Evolutionary conservation across 192 early-diverging fungal genomes (phyloP).

Genomic region (Nowakowskiella sp.): DNA sequence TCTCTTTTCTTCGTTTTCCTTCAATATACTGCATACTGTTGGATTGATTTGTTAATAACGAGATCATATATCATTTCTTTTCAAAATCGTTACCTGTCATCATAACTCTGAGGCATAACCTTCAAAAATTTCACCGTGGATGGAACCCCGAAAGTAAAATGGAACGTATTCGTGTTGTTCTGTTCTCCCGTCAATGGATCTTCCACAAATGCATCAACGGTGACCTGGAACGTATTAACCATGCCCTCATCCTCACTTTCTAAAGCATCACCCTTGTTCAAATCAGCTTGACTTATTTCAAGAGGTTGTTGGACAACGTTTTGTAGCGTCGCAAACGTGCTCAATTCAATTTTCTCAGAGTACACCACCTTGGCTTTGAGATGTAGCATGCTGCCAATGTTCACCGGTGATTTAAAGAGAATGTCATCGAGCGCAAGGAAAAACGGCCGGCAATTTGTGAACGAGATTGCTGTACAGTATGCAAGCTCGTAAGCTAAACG

Average conservation of each 20-base stretch:
- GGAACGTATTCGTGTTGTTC: slow-evolving; percentile 79
- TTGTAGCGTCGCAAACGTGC: slow-evolving; percentile 56
- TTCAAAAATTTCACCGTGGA: slow-evolving; percentile 32
- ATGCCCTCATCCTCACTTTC: neutral
- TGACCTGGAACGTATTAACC: slow-evolving; percentile 19
- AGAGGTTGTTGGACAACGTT: slow-evolving; percentile 27
- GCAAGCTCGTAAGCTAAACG: slow-evolving; percentile 78
- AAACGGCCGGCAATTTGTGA: slow-evolving; percentile 47
- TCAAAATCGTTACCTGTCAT: slow-evolving; percentile 38
- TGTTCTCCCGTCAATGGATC: slow-evolving; percentile 50
- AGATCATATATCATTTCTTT: neutral
- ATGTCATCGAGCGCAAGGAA: slow-evolving; percentile 46
- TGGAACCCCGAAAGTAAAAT: slow-evolving; percentile 64
- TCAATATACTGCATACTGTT: slow-evolving; percentile 64
- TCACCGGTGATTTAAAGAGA: slow-evolving; percentile 74
- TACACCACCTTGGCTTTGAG: slow-evolving; percentile 73
- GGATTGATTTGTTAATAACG: neutral
- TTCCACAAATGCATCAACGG: slow-evolving; percentile 69
- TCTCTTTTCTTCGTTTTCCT: slow-evolving; percentile 49
- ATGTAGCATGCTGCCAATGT: slow-evolving; percentile 67
- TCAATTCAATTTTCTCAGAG: slow-evolving; percentile 44
- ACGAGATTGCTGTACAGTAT: slow-evolving; percentile 64
- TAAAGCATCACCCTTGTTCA: slow-evolving; percentile 22
- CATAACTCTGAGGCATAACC: slow-evolving; percentile 73
- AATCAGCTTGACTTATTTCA: slow-evolving; percentile 9